Evolutionary conservation across 257 asterid genomes (phyloP).

Genomic region (Parsonsia alboflavescens): DNA sequence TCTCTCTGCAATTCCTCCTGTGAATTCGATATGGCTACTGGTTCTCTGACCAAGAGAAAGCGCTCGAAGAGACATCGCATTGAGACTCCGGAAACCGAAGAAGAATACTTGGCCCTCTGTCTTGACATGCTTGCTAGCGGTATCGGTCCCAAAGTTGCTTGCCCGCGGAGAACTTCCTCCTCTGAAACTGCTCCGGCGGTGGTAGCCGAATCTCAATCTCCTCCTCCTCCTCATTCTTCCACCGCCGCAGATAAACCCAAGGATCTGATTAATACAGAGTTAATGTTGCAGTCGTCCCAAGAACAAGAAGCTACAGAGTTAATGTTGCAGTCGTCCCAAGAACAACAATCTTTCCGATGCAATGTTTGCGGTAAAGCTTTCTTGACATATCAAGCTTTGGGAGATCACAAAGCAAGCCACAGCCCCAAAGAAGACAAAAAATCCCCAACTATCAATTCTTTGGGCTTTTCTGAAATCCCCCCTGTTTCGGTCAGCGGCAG

Average conservation of each 20-base stretch:
- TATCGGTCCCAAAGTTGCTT: conserved; percentile 19
- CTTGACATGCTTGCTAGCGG: conserved; percentile 61
- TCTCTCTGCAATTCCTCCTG: not conserved
- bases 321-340: conserved; percentile 2
- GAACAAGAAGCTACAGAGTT: not conserved
- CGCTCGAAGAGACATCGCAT: conserved; percentile 44
- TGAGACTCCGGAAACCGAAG: conserved; percentile 27
- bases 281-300: conserved; percentile 2
- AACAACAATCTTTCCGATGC: conserved; percentile 40
- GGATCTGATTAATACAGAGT: not conserved
- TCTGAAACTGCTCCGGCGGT: not conserved
- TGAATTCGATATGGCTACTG: not conserved
- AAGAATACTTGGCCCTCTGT: conserved; percentile 62
- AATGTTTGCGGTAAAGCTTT: conserved; percentile 57
- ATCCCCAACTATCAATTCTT: conserved; percentile 20
- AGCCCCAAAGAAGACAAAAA: conserved; percentile 40
- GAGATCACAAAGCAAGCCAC: conserved; percentile 98
- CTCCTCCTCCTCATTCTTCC: not conserved
- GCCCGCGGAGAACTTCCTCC: not conserved
- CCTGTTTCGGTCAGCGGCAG: conserved; percentile 50
- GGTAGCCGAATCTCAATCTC: not conserved
- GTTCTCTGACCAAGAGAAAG: conserved; percentile 24
- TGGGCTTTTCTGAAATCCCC: conserved; percentile 21
- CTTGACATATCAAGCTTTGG: conserved; percentile 72
- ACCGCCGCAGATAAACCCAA: not conserved